Percentiles rank a stretch among this genome's conserved stretches.
phyloP scores from a whole-genome alignment of 139 green algal species.

The Protoeuglena noctilucae region DNA sequence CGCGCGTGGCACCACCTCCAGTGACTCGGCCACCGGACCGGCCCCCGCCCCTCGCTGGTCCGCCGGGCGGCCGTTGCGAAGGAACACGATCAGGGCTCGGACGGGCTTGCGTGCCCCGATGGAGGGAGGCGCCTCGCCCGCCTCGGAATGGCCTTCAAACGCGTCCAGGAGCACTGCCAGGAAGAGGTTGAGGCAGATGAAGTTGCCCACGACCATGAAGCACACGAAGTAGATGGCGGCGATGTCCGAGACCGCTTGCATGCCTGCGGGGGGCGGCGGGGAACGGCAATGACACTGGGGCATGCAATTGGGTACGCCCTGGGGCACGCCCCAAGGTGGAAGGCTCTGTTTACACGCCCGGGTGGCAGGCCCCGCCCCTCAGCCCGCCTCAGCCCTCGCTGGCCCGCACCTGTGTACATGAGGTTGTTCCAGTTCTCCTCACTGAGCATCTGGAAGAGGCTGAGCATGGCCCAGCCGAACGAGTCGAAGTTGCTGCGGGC shows the following conservation, averaged over 20 bases:
- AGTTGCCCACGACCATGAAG: slow-evolving; percentile 41
- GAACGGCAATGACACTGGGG: neutral
- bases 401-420: slow-evolving; percentile 10
- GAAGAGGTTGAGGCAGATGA: slow-evolving; percentile 64
- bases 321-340: too few species aligned
- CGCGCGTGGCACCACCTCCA: too few species aligned
- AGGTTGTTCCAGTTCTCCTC: slow-evolving; percentile 20
- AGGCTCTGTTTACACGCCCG: too few species aligned
- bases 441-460: slow-evolving; percentile 42
- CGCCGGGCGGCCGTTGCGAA: too few species aligned
- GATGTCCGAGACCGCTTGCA: slow-evolving; percentile 9
- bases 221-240: slow-evolving; percentile 33
- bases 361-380: too few species aligned
- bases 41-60: too few species aligned
- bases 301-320: too few species aligned
- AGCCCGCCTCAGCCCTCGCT: slow-evolving; percentile 17
- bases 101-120: too few species aligned
- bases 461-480: slow-evolving; percentile 31
- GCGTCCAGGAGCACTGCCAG: slow-evolving; percentile 55
- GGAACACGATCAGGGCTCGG: too few species aligned
- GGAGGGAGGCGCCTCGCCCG: too few species aligned
- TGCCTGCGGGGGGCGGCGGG: slow-evolving; percentile 9
- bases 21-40: too few species aligned
- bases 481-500: slow-evolving; percentile 37
- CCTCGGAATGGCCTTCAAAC: slow-evolving; percentile 11